phyloP scores from a whole-genome alignment of 495 filamentous ascomycete species.

The Aspergillus steynii region DNA sequence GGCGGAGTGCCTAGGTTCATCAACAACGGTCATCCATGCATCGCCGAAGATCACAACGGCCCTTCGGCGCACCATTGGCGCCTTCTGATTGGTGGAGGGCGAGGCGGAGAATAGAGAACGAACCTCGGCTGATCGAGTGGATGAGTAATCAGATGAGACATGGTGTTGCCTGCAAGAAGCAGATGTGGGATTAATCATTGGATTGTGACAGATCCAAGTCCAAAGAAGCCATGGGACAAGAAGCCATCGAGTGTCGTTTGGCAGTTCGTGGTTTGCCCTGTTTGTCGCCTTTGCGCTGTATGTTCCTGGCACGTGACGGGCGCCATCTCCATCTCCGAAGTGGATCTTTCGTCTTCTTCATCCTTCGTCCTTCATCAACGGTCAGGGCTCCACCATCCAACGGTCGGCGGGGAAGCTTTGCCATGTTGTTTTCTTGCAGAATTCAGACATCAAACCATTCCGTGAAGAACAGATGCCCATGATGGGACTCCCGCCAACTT shows the following conservation, averaged over 20 bases:
- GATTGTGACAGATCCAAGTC: too few species aligned
- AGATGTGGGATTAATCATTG: too few species aligned
- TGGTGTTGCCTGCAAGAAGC: too few species aligned
- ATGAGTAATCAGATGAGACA: too few species aligned
- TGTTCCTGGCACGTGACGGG: not conserved
- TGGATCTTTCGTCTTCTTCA: not conserved
- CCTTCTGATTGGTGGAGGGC: constrained; percentile 1
- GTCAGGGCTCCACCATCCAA: not conserved
- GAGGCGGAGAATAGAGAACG: not conserved
- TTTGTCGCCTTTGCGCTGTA: not conserved
- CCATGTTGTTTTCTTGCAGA: not conserved
- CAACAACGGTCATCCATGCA: not conserved
- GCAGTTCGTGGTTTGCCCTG: too few species aligned
- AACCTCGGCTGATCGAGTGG: not conserved
- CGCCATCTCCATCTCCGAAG: not conserved
- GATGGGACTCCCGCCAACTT: not conserved
- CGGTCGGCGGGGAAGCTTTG: not conserved
- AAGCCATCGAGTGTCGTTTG: too few species aligned
- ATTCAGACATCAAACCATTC: not conserved
- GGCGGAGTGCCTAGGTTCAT: not conserved
- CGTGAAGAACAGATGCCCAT: not conserved
- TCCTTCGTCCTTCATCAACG: not conserved
- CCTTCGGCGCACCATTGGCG: not conserved
- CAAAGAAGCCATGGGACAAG: too few species aligned
- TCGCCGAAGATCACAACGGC: not conserved